Evolutionary conservation across 2,329 filamentous ascomycete species (phyloP).

Genomic region (Zasmidium cellare): DNA sequence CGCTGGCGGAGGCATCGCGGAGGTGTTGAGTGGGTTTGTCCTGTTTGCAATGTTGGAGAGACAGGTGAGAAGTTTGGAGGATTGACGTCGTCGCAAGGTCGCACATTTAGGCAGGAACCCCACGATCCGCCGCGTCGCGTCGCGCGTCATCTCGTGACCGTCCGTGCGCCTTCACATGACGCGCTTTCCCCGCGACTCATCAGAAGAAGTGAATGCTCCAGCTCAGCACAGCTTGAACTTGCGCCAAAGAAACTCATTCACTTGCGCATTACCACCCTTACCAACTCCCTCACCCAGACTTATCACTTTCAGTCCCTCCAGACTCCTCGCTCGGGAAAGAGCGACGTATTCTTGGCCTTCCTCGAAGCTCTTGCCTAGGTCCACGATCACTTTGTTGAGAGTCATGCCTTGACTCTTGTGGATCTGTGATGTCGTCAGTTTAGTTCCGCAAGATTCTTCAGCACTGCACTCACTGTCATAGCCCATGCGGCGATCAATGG

Average conservation of each 20-base stretch:
- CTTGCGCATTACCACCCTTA: slow-evolving; percentile 21
- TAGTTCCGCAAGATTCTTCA: too few relatives aligned
- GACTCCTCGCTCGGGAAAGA: slow-evolving; percentile 56
- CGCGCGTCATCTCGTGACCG: too few relatives aligned
- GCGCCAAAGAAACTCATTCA: slow-evolving; percentile 17
- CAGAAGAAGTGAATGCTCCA: background rate
- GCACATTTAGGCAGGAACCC: too few relatives aligned
- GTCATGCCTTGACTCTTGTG: slow-evolving; percentile 66
- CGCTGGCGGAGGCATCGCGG: slow-evolving; percentile 2
- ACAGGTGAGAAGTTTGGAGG: too few relatives aligned
- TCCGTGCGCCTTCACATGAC: too few relatives aligned
- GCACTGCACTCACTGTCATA: slow-evolving; percentile 57
- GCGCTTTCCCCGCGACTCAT: too few relatives aligned
- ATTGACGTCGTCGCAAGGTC: too few relatives aligned
- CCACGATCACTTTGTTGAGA: slow-evolving; percentile 57
- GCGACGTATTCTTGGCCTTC: slow-evolving; percentile 64
- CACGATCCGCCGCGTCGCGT: too few relatives aligned
- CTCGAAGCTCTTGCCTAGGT: slow-evolving; percentile 40
- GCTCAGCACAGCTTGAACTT: slow-evolving; percentile 5
- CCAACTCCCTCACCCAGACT: slow-evolving; percentile 15
- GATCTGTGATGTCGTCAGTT: too few relatives aligned
- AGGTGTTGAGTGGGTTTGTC: slow-evolving; percentile 1
- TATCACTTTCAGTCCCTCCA: slow-evolving; percentile 51
- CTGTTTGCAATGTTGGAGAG: background rate
- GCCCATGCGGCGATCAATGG: slow-evolving; percentile 63